phyloP scores from a whole-genome alignment of 75 land plant species.

The Cupressus sempervirens region DNA sequence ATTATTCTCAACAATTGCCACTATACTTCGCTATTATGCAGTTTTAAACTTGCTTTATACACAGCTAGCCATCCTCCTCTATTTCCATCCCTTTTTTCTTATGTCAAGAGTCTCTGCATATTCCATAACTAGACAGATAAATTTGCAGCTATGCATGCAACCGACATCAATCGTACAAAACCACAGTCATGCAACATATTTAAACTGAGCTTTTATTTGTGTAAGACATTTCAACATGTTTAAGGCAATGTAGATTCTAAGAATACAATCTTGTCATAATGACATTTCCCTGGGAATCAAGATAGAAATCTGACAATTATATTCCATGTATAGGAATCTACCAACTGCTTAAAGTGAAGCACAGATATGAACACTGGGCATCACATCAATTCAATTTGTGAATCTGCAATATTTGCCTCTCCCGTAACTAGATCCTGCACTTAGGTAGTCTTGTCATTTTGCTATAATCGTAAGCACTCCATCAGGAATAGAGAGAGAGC shows the following conservation, averaged over 20 bases:
- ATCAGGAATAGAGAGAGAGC: not conserved
- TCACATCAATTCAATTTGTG: not conserved
- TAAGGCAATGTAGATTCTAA: not conserved
- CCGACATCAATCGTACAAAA: not conserved
- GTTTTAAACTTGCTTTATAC: not conserved
- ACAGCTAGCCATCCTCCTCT: not conserved
- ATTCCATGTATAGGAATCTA: not conserved
- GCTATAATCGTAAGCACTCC: not conserved
- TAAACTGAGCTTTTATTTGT: not conserved
- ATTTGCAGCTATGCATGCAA: not conserved
- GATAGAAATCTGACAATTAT: not conserved
- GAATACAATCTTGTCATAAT: not conserved
- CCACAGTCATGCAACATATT: not conserved
- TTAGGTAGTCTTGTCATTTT: too few species aligned
- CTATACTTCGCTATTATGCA: not conserved
- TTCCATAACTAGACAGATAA: not conserved
- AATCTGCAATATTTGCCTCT: not conserved
- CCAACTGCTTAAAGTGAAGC: not conserved
- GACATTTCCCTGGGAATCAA: not conserved
- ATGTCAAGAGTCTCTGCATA: not conserved
- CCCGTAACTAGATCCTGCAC: not conserved
- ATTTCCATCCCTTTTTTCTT: not conserved
- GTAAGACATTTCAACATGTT: not conserved
- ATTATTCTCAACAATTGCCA: not conserved
- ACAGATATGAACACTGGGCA: not conserved